Conservation (phyloP, 116 monocot species). For the Phalaenopsis hybrid region DNA sequence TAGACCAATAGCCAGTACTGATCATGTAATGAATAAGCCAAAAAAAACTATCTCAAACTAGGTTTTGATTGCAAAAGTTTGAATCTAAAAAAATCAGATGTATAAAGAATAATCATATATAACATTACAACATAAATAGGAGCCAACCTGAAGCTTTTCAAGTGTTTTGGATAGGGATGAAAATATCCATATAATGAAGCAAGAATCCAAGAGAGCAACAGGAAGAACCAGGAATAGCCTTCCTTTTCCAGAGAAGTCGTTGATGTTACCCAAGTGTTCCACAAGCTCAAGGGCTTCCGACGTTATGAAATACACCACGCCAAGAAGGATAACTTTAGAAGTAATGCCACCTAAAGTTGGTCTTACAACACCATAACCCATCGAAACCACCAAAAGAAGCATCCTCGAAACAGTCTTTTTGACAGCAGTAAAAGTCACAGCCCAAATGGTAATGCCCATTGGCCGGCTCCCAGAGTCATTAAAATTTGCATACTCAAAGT, state of each 20-base stretch:
- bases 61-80: background rate
- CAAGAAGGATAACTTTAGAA: slow-evolving; percentile 63
- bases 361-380: slow-evolving; percentile 87
- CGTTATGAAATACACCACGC: slow-evolving; percentile 69
- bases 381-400: slow-evolving; percentile 85
- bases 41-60: background rate
- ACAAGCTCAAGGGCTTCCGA: slow-evolving; percentile 95
- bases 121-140: slow-evolving; percentile 10
- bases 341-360: slow-evolving; percentile 87
- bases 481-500: slow-evolving; percentile 94
- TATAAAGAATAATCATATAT: background rate
- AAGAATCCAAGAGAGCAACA: slow-evolving; percentile 86
- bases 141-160: slow-evolving; percentile 93
- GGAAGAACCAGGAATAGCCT: slow-evolving; percentile 89
- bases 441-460: slow-evolving; percentile 86
- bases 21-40: background rate
- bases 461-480: slow-evolving; percentile 88
- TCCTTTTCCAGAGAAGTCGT: slow-evolving; percentile 91
- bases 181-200: slow-evolving; percentile 98
- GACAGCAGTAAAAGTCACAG: slow-evolving; percentile 85
- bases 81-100: background rate
- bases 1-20: background rate
- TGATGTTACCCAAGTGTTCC: slow-evolving; percentile 94
- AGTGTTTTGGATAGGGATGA: slow-evolving; percentile 87
- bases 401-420: slow-evolving; percentile 94